phyloP scores from a whole-genome alignment of 441 rosid species.

The Euphorbia schlechtendalii region DNA sequence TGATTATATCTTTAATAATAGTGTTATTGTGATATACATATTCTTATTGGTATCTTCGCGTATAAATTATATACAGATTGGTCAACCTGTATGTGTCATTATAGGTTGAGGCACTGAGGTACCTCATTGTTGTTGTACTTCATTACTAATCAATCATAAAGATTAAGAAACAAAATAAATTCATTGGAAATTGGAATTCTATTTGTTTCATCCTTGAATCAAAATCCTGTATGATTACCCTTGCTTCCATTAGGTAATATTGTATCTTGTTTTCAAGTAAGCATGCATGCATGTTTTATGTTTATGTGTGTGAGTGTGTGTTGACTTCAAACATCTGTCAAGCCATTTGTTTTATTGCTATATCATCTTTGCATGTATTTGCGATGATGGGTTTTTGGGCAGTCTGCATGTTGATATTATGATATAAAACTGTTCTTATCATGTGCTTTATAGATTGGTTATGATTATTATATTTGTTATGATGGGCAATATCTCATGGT shows the following conservation, averaged over 20 bases:
- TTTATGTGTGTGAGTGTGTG: not conserved
- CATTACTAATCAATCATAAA: not conserved
- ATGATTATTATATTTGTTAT: not conserved
- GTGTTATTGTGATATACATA: not conserved
- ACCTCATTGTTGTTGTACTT: not conserved
- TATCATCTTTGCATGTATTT: not conserved
- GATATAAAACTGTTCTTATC: not conserved
- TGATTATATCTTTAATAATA: not conserved
- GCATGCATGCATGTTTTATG: no score
- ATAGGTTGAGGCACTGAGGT: slow-evolving; percentile 1
- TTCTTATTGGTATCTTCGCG: not conserved
- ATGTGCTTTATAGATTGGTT: not conserved
- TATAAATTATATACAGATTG: not conserved
- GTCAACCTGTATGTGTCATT: not conserved
- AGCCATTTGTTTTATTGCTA: not conserved
- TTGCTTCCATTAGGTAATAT: not conserved
- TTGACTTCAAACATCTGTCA: not conserved
- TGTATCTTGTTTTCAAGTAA: not conserved
- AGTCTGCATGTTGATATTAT: not conserved
- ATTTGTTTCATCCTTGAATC: not conserved
- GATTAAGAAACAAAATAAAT: not conserved
- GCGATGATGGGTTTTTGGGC: not conserved
- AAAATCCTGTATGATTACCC: not conserved
- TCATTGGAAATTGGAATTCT: not conserved
- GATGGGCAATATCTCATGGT: slow-evolving; percentile 16